These are phyloP conservation scores for Aspergillus thermomutatus DNA, from an alignment of 2,329 filamentous ascomycete genomes.

Conservation along the genomic window DNA sequence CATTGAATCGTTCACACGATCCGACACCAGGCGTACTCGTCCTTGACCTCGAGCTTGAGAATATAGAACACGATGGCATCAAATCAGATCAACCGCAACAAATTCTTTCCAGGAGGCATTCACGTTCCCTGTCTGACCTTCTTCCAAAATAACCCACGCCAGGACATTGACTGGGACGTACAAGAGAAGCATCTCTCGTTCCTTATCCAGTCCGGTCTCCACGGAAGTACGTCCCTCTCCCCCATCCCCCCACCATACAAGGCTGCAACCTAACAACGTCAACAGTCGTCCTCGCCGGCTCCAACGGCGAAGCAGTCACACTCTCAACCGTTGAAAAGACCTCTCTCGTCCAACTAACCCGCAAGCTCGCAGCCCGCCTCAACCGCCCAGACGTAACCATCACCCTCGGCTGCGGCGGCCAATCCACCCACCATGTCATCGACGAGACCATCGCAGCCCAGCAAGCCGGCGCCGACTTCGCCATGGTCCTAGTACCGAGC, in stretches of 20 bases:
- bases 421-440: conserved; percentile 42
- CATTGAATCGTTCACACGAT: too few species aligned
- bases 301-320: conserved; percentile 46
- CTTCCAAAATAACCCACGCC: conserved; percentile 47
- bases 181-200: conserved; percentile 55
- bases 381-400: conserved; percentile 36
- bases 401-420: conserved; percentile 40
- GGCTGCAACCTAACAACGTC: neutral
- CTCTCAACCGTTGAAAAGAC: conserved; percentile 40
- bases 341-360: conserved; percentile 37
- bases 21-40: too few species aligned
- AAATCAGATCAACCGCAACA: neutral
- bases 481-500: conserved; percentile 67
- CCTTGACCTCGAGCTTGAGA: too few species aligned
- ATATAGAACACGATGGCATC: too few species aligned
- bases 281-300: conserved; percentile 40
- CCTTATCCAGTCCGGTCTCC: conserved; percentile 51
- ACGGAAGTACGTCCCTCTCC: conserved; percentile 42
- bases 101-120: conserved; percentile 39
- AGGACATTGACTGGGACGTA: conserved; percentile 56
- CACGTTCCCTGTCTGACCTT: conserved; percentile 58
- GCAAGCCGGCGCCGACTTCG: conserved; percentile 67
- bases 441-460: conserved; percentile 63
- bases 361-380: conserved; percentile 34
- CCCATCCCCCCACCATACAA: conserved; percentile 15